These are phyloP conservation scores for Termitomyces sp. DNA, from an alignment of 768 basidiomycete species.

Conservation along the genomic window DNA sequence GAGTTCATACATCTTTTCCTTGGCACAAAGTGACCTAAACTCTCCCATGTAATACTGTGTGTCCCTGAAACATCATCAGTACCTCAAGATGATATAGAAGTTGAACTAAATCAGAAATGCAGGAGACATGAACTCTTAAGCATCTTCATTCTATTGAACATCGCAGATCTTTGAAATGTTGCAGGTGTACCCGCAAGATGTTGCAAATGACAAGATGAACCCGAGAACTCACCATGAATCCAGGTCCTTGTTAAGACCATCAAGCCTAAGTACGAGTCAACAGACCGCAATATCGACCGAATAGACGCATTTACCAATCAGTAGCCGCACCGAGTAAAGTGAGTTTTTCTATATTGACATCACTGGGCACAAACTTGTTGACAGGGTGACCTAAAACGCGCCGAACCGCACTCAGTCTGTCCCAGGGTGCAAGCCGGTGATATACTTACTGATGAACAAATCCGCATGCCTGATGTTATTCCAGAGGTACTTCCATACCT, in stretches of 20 bases:
- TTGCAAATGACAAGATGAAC: not conserved
- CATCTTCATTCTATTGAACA: not conserved
- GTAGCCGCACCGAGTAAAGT: slow-evolving; percentile 78
- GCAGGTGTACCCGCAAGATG: not conserved
- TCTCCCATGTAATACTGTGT: slow-evolving; percentile 88
- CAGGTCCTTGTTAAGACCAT: slow-evolving; percentile 92
- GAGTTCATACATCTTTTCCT: slow-evolving; percentile 78
- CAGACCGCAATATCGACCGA: not conserved
- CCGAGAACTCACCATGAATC: slow-evolving; percentile 39
- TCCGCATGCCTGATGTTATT: slow-evolving; percentile 87
- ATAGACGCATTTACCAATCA: slow-evolving; percentile 55
- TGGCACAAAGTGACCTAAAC: slow-evolving; percentile 70
- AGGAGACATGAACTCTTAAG: not conserved
- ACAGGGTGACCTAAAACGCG: slow-evolving; percentile 68
- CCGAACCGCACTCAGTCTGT: not conserved
- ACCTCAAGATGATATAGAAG: not conserved
- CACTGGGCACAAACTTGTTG: slow-evolving; percentile 87
- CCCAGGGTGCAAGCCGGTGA: not conserved
- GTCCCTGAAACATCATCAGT: slow-evolving; percentile 37
- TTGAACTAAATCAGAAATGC: not conserved
- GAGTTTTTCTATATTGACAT: slow-evolving; percentile 69
- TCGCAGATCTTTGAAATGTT: not conserved
- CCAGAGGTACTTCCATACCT: slow-evolving; percentile 95
- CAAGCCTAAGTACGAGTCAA: slow-evolving; percentile 48
- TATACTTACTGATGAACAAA: slow-evolving; percentile 73